Evolutionary conservation across 345 rosid genomes (phyloP).

Genomic region (Hibiscus tridactylites): DNA sequence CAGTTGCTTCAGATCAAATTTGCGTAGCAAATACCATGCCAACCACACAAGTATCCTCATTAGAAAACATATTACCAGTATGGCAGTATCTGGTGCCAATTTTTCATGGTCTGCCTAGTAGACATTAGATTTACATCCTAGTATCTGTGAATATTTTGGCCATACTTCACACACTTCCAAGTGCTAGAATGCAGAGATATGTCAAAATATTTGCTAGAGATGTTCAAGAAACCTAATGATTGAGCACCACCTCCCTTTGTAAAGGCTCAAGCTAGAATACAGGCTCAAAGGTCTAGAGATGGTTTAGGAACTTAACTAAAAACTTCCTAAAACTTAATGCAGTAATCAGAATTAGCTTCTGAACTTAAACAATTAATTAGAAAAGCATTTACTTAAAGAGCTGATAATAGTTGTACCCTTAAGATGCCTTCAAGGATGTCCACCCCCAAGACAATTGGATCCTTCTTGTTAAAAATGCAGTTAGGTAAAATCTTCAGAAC

Average conservation of each 20-base stretch:
- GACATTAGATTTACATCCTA: neutral
- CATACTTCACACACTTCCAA: neutral
- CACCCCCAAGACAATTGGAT: conserved; percentile 88
- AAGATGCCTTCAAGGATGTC: conserved; percentile 70
- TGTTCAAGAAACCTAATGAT: neutral
- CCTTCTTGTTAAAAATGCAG: conserved; percentile 78
- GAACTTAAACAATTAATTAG: neutral
- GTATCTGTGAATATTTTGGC: neutral
- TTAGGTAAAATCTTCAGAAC: conserved; percentile 68
- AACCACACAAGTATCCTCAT: neutral
- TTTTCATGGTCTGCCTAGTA: too few species aligned
- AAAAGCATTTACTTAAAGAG: neutral
- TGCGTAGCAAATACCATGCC: neutral
- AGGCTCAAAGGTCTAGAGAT: neutral
- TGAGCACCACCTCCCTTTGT: neutral
- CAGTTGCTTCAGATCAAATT: neutral
- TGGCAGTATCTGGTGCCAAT: too few species aligned
- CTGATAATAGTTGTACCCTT: conserved; percentile 36
- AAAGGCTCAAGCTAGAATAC: neutral
- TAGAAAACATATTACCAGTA: too few species aligned
- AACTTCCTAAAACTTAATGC: neutral
- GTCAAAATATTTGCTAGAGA: neutral
- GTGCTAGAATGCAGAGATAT: neutral
- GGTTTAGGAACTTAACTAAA: neutral
- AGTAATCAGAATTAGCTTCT: neutral